Base-by-base conservation (phyloP, 139 green algal genomes). In the Chlamydomonas eustigma region DNA sequence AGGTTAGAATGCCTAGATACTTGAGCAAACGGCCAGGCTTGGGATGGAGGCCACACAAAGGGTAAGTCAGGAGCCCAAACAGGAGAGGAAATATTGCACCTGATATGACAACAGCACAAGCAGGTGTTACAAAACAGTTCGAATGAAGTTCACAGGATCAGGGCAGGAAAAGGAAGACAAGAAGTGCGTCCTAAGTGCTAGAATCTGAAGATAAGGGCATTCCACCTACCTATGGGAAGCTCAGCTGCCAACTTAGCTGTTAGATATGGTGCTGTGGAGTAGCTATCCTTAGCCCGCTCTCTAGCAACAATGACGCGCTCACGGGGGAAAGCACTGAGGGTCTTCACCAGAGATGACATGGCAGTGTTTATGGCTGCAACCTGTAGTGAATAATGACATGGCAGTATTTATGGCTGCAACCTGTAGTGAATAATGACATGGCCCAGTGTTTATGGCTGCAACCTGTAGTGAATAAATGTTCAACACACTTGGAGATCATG, bases 301-400 rank as follows among this genome's bases (percentile, higher is more conserved):
- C 92, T 77, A 8, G 80, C 65, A n/a, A 97, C 89, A 39, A 97
- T 89, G 34, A 81, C 78, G 37, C 89, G 81, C 88, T 97, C 93
- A 3, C 78, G 77, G 3, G 92, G 88, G 78, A 97, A 97, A 12
- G 94, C 83, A 37, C 88, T 95, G 64, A 97, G 83, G 3, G 92
- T 97, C 84, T 97, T 97, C 50, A 94, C 83, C 31, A 97, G 80
- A 2, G 81, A 84, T 4, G 78, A 85, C 93, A 97, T 97, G 38
- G 92, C 91, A 3, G 88, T 89, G 76, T 95, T 94, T 80, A 97
- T 90, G 65, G 91, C 89, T 1, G 79, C 80, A n/a, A 97, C 90
- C 85, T 97, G 92, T 8, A 75, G 39, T 6, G 39, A 30, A n/a
- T n/a, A n/a, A 84, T 4, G 78, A 85, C 93, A 97, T 97, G 38